Percentiles rank a stretch among this genome's conserved stretches.
Conservation (phyloP, 2,329 filamentous ascomycete species). For the Rhynchosporium agropyri region DNA sequence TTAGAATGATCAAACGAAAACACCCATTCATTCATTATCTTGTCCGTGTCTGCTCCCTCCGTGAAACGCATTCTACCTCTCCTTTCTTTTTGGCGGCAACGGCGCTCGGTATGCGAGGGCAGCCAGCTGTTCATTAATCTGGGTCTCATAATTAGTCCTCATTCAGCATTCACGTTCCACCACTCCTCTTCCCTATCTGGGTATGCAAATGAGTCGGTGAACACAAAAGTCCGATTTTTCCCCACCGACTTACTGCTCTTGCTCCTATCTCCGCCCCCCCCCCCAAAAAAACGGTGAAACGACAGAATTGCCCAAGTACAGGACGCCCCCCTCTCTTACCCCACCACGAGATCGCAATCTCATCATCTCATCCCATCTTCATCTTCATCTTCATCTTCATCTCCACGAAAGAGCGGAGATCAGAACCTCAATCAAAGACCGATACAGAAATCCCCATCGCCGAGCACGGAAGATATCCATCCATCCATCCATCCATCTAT, state of each 20-base stretch:
- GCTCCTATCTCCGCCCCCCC: no score
- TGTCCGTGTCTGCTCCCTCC: neutral
- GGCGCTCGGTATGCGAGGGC: neutral
- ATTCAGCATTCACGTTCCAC: neutral
- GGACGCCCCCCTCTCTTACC: neutral
- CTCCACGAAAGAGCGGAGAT: neutral
- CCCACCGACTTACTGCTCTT: no score
- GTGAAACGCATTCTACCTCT: neutral
- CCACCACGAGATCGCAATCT: slow-evolving; percentile 1
- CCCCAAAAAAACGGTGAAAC: no score
- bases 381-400: neutral
- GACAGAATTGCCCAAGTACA: no score
- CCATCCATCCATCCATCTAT: no score
- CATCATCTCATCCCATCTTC: neutral
- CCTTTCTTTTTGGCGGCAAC: neutral
- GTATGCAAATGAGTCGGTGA: no score
- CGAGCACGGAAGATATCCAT: slow-evolving; percentile 2
- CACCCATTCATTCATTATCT: neutral
- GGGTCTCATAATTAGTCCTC: neutral
- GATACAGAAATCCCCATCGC: neutral
- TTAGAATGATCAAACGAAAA: slow-evolving; percentile 1
- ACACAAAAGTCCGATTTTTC: no score
- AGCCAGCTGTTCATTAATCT: neutral
- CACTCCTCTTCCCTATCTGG: neutral
- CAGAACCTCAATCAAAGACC: neutral